Base-by-base conservation (phyloP, 306 rosid species). In the Aeschynomene evenia region DNA sequence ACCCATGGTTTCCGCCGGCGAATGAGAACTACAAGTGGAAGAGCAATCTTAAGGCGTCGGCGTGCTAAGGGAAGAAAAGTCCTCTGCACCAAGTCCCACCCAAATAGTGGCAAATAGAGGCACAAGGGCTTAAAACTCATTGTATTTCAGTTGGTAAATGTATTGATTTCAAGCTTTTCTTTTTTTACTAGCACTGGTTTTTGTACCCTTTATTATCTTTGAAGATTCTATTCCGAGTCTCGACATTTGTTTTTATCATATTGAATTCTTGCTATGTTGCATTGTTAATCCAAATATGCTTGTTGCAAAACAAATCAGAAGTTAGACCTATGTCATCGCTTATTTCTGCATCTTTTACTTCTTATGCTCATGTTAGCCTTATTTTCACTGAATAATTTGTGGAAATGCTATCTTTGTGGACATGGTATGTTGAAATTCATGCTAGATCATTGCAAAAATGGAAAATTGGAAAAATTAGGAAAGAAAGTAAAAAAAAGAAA, bases 41-140 rank as follows among this genome's bases (percentile, higher is more conserved):
- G 96, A 74, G 91, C 92, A 54, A 6, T 91, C 20, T 51, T 95
- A 13, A 91, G 86, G 80, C 88, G 97, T 9, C 73, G 99, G 16
- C 92, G 95, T 16, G 96, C 96, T 53, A 95, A 91, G 89, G 99
- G 97, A 8, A 83, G 99, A 22, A 95, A 81, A 82, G 39, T 91
- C 63, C 96, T 89, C 52, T 95, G 99, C 91, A 83, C 97, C 2
- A 95, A 95, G 78, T 69, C 93, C 24, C 71, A 95, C 39, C 86
- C 96, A 60, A 85, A 69, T 39, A 88, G 92, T 21, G 99, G 97
- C 53, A 88, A 87, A 74, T 72, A 57, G 66, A 37, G 21, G 16
- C 31, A 14, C 4, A 20, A 33, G 9, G 39, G 33, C 66, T 37
- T 63, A 18, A 8, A 43, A 12, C 7, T n/a, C 53, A 2, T 70